Percentiles rank a stretch among this genome's conserved stretches.
Evolutionary conservation across 73 alveolate species (phyloP).

Genomic region (Paramecium biaurelia): DNA sequence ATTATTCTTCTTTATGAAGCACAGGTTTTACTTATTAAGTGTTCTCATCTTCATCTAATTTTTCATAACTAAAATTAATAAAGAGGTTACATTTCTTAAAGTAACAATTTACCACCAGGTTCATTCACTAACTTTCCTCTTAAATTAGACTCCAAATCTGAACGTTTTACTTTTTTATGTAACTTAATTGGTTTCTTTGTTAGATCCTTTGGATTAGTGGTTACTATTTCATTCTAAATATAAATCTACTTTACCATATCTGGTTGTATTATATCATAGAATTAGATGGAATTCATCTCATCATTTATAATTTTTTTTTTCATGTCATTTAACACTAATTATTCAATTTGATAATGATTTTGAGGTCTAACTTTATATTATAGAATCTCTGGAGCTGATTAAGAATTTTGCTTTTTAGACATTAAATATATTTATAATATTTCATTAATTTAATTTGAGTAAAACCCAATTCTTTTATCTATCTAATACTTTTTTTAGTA

Average conservation of each 20-base stretch:
- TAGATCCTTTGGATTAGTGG: neutral
- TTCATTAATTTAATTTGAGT: neutral
- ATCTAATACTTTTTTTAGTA: neutral
- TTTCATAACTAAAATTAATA: slow-evolving; percentile 7
- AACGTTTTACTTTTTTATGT: slow-evolving; percentile 23
- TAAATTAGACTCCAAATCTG: neutral
- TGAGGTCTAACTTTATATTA: neutral
- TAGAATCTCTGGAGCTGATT: slow-evolving; percentile 11
- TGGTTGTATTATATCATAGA: slow-evolving; percentile 41
- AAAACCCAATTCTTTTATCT: neutral
- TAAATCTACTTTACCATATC: neutral
- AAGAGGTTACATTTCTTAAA: slow-evolving; percentile 39
- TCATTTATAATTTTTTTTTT: neutral
- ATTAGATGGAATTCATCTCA: slow-evolving; percentile 20
- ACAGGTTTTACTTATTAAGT: neutral
- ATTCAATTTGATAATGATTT: neutral
- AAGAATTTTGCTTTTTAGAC: neutral
- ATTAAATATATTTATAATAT: neutral
- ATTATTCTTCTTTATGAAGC: neutral
- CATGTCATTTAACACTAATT: slow-evolving; percentile 22
- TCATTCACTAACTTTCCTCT: slow-evolving; percentile 5
- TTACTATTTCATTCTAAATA: slow-evolving; percentile 2
- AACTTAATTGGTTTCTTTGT: slow-evolving; percentile 15
- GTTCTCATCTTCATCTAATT: slow-evolving; percentile 22
- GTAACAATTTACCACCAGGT: slow-evolving; percentile 28